A percentile compares a stretch with the other conserved stretches of the same genome.
Conservation (phyloP, 768 basidiomycete species). For the Rhodosporidiobolus sp. region DNA sequence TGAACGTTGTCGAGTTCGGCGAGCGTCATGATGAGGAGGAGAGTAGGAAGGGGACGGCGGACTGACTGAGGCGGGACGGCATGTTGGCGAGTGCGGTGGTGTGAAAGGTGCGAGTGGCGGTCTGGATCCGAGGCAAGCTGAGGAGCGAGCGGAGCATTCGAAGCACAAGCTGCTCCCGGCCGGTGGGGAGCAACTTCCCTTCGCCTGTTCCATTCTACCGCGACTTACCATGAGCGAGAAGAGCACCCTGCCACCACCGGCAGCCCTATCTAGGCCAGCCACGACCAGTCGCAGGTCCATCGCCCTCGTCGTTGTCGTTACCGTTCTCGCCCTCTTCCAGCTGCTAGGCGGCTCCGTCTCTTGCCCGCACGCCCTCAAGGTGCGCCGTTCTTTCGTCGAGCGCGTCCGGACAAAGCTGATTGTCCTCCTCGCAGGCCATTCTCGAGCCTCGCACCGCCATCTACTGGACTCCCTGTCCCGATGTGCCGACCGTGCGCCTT, state of each 20-base stretch:
- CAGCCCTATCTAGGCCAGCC: background rate
- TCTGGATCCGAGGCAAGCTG: background rate
- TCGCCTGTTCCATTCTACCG: background rate
- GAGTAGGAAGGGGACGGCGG: background rate
- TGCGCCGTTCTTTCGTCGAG: too few species aligned
- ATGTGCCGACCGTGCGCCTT: too few species aligned
- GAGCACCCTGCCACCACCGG: background rate
- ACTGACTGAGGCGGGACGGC: constrained; percentile 24
- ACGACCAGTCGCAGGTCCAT: background rate
- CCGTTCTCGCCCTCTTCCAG: background rate
- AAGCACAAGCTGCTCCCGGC: too few species aligned
- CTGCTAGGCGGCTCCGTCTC: background rate
- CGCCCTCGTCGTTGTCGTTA: background rate
- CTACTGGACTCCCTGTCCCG: constrained; percentile 35
- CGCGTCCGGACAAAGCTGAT: too few species aligned
- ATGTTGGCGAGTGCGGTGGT: background rate
- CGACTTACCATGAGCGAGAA: constrained; percentile 1
- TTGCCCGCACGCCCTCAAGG: background rate
- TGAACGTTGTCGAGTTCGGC: too few species aligned
- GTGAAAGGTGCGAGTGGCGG: background rate
- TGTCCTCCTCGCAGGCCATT: background rate
- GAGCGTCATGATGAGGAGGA: too few species aligned
- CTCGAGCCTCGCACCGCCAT: background rate
- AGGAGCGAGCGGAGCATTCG: background rate
- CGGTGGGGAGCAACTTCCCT: background rate